phyloP scores from a whole-genome alignment of 495 filamentous ascomycete species.

The Penicillium subrubescens region DNA sequence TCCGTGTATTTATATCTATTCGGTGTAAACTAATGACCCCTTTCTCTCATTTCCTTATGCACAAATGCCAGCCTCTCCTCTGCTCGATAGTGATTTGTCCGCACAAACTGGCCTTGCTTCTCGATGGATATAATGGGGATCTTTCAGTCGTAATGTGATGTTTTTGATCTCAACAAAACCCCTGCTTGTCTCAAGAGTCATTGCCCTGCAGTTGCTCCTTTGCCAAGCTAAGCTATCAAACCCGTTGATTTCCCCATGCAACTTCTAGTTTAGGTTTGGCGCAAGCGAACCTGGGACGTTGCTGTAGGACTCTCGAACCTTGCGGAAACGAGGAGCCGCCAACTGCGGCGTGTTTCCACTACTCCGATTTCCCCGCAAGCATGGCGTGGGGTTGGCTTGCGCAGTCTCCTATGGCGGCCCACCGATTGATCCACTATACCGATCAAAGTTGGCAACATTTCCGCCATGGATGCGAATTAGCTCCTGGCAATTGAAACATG shows the following conservation, averaged over 20 bases:
- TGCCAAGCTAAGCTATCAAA: neutral
- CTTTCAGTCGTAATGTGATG: neutral
- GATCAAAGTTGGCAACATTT: no score
- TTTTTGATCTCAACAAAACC: neutral
- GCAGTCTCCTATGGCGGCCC: no score
- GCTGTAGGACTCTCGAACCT: no score
- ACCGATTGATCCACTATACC: no score
- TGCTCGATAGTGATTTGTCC: neutral
- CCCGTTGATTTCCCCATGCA: neutral
- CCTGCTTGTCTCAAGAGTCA: neutral
- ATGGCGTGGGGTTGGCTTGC: no score
- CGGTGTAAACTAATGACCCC: conserved; percentile 6
- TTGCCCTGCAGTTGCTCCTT: neutral
- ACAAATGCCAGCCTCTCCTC: neutral
- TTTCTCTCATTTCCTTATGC: neutral
- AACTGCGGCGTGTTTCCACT: no score
- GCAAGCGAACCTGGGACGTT: neutral
- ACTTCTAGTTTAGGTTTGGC: neutral
- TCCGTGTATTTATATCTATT: conserved; percentile 16
- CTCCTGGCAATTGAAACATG: no score
- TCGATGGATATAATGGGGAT: neutral
- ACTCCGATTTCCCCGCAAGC: no score
- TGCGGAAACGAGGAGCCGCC: no score
- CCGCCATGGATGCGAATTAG: no score
- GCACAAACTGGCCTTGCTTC: neutral